A percentile compares a stretch with the other conserved stretches of the same genome.
Evolutionary conservation across 2,329 filamentous ascomycete species (phyloP).

Genomic region (Macrophomina phaseolina): DNA sequence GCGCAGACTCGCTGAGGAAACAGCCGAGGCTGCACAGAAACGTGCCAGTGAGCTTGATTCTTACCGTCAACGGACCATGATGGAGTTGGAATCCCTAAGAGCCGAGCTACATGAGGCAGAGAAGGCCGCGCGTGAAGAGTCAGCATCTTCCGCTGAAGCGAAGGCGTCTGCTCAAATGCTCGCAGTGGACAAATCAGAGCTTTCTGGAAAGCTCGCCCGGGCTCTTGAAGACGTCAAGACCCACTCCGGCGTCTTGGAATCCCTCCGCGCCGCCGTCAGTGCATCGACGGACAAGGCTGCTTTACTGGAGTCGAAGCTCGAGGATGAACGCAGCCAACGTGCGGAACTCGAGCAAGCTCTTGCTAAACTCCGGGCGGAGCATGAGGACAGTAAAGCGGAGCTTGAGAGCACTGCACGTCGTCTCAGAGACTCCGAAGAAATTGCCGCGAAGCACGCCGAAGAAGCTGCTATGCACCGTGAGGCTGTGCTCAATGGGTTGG

Average conservation of each 20-base stretch:
- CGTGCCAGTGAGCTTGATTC: conserved; percentile 83
- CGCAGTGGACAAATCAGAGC: conserved; percentile 83
- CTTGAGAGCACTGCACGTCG: conserved; percentile 75
- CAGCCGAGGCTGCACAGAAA: conserved; percentile 78
- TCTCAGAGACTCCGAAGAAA: conserved; percentile 82
- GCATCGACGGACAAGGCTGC: conserved; percentile 79
- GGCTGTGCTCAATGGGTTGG: conserved; percentile 81
- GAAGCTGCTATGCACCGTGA: conserved; percentile 86
- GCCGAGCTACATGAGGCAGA: conserved; percentile 83
- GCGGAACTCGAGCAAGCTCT: conserved; percentile 80
- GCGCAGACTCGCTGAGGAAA: conserved; percentile 86
- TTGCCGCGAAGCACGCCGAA: conserved; percentile 83
- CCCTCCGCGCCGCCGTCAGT: conserved; percentile 76
- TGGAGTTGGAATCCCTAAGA: conserved; percentile 84
- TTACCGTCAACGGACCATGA: conserved; percentile 80
- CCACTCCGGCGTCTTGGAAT: conserved; percentile 72
- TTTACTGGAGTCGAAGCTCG: conserved; percentile 78
- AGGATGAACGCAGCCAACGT: conserved; percentile 78
- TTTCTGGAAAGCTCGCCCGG: conserved; percentile 72
- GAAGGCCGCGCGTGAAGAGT: conserved; percentile 78
- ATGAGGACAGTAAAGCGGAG: conserved; percentile 80
- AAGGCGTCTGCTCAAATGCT: conserved; percentile 75
- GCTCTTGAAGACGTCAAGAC: conserved; percentile 70
- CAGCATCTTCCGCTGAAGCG: conserved; percentile 77
- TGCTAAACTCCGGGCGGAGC: conserved; percentile 76